Evolutionary conservation across 371 early-diverging fungal species (phyloP), one percentile per base, ranked within the genome.

Genomic region (Actinomortierella wolfii): DNA sequence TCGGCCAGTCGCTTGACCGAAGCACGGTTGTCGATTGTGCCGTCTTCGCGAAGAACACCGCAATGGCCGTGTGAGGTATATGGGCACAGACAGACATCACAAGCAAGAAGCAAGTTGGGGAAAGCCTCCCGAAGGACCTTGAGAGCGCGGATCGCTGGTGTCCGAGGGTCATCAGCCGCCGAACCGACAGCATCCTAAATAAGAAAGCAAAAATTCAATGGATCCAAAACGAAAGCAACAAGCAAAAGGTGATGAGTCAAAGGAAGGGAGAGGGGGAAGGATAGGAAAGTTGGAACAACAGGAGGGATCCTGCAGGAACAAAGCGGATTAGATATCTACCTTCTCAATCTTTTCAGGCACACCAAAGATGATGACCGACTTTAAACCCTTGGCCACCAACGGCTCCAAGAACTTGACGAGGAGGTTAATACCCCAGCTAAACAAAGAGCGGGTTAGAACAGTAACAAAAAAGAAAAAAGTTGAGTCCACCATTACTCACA

Each of bases 61-160:
- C 97, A 97, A 78, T 97, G 97, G 4, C 98, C 98, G 78, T 97
- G 98, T 20, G 81, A 81, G 3, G 98, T 97, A 80, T 94, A 98
- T 47, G 92, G 96, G 79, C 98, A 98, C 11, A 98, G 79, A 66
- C 98, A 98, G n/a, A 97, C 89, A 76, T 98, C 98, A 77, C 95
- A 94, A 18, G 91, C 92, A 21, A 98, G 87, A 46, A 94, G 85
- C 14, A 98, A 76, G 6, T 83, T 67, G 0, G 97, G 96, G 79
- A 92, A 98, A 28, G 81, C 78, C 20, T 80, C 66, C 50, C 93
- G 87, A 52, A 98, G 77, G 21, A 94, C 66, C 51, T 85, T 79
- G 64, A 97, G 80, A 14, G 96, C 93, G 49, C 83, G 83, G 54
- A 98, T 92, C 24, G 94, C 93, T 6, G 97, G 97, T 2, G 93